phyloP scores from a whole-genome alignment of 1,139 yeast species.

The Blastobotrys petasosporus region DNA sequence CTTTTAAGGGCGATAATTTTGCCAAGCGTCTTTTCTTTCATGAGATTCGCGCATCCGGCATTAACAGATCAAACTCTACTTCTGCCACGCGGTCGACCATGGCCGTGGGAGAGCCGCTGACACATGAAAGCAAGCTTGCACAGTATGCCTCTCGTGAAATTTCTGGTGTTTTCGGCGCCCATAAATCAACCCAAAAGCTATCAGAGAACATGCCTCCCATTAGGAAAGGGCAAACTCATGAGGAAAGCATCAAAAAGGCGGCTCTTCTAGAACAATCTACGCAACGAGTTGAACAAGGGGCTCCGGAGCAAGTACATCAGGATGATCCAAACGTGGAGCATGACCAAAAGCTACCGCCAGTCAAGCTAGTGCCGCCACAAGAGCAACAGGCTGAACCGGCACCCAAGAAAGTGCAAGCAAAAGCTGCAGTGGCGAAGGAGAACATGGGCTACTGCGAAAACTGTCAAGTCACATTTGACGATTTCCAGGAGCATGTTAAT shows the following conservation, averaged over 20 bases:
- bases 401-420: constrained; percentile 18
- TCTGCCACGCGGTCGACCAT: constrained; percentile 35
- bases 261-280: neutral
- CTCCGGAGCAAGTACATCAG: neutral
- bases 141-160: constrained; percentile 54
- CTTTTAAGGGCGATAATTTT: too few relatives aligned
- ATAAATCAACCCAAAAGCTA: too few relatives aligned
- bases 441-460: constrained; percentile 59
- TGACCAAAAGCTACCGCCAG: neutral
- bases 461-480: constrained; percentile 80
- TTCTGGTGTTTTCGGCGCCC: constrained; percentile 40
- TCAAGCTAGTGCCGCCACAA: neutral
- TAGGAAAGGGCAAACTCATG: too few relatives aligned
- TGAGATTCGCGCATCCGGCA: constrained; percentile 79
- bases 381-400: constrained; percentile 13
- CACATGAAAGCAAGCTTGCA: constrained; percentile 24
- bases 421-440: constrained; percentile 6
- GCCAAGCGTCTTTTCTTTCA: constrained; percentile 29
- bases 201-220: too few relatives aligned
- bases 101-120: neutral
- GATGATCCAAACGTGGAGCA: constrained; percentile 12
- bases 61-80: constrained; percentile 54
- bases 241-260: too few relatives aligned
- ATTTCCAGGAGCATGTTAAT: constrained; percentile 68
- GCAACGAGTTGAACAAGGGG: neutral